phyloP scores from a whole-genome alignment of 2,329 filamentous ascomycete species.

The Rosellinia necatrix region DNA sequence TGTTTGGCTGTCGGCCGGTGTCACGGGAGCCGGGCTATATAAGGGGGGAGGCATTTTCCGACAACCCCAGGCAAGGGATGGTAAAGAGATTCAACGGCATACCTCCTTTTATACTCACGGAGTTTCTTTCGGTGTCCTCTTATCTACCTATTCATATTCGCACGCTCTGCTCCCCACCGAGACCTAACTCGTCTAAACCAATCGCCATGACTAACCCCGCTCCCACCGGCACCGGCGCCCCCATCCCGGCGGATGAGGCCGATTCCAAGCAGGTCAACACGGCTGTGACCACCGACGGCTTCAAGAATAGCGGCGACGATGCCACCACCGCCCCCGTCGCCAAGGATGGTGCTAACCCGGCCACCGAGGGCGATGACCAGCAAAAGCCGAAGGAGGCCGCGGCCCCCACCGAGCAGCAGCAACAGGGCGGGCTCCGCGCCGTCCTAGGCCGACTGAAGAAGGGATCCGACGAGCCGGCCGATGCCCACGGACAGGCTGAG shows the following conservation, averaged over 20 bases:
- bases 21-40: no score
- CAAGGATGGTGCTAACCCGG: background rate
- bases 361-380: background rate
- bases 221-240: background rate
- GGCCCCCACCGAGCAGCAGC: slow-evolving; percentile 3
- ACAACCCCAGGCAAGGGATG: background rate
- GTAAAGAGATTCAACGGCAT: background rate
- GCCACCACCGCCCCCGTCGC: background rate
- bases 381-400: background rate
- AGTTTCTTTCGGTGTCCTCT: no score
- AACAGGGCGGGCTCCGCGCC: background rate
- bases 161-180: background rate
- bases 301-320: slow-evolving; percentile 6
- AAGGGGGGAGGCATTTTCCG: no score
- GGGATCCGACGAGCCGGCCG: background rate
- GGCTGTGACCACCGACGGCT: slow-evolving; percentile 24
- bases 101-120: background rate
- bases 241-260: background rate
- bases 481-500: slow-evolving; percentile 1
- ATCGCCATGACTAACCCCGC: slow-evolving; percentile 13
- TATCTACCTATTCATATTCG: background rate
- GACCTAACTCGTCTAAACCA: background rate
- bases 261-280: slow-evolving; percentile 12
- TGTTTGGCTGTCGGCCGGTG: no score
- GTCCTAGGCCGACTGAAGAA: slow-evolving; percentile 13